A percentile compares a stretch with the other conserved stretches of the same genome.
Conservation (phyloP, 2,329 filamentous ascomycete species). For the Fusarium guadeloupense region DNA sequence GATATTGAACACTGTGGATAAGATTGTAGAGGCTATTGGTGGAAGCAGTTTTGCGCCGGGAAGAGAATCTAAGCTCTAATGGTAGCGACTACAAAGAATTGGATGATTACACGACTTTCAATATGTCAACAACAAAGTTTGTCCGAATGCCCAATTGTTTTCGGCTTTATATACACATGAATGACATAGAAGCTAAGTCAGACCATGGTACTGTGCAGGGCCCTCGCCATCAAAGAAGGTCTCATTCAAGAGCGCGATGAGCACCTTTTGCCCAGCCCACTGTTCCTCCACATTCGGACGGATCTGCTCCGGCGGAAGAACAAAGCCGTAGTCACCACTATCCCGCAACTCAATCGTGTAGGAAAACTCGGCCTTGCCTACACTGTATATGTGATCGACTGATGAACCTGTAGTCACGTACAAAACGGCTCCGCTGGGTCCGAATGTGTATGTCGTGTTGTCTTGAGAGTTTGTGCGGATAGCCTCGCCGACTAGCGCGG, state of each 20-base stretch:
- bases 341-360: slow-evolving; percentile 53
- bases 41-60: slow-evolving; percentile 51
- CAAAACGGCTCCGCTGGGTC: slow-evolving; percentile 50
- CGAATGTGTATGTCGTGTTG: slow-evolving; percentile 48
- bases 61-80: slow-evolving; percentile 36
- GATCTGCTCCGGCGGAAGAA: slow-evolving; percentile 51
- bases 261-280: slow-evolving; percentile 49
- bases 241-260: slow-evolving; percentile 47
- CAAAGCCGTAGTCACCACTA: slow-evolving; percentile 49
- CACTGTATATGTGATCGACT: slow-evolving; percentile 43
- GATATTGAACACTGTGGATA: slow-evolving; percentile 56
- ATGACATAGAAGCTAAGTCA: slow-evolving; percentile 1
- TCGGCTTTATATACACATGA: background rate
- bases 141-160: too few relatives aligned
- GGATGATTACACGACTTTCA: background rate
- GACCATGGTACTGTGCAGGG: slow-evolving; percentile 27
- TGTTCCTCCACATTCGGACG: slow-evolving; percentile 50
- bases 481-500: slow-evolving; percentile 40
- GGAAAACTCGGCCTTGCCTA: slow-evolving; percentile 47
- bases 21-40: slow-evolving; percentile 57
- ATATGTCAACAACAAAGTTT: background rate
- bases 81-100: background rate
- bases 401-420: slow-evolving; percentile 49
- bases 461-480: slow-evolving; percentile 47
- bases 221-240: slow-evolving; percentile 49